Base-by-base conservation (phyloP, 1,139 yeast genomes). In the Pneumocystis wakefieldiae region DNA sequence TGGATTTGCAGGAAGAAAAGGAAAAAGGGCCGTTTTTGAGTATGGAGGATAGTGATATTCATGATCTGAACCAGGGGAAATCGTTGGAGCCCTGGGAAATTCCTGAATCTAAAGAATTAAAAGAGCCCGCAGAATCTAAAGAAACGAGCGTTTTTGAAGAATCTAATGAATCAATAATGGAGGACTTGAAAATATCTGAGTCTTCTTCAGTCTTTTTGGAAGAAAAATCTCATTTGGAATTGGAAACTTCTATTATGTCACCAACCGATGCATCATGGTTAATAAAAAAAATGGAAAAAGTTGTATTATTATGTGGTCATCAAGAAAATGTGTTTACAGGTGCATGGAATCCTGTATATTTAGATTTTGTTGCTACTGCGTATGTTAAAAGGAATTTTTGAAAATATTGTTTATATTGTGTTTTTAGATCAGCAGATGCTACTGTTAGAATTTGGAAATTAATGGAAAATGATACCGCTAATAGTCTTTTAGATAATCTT, bases 241-340 rank as follows among this genome's bases (percentile, higher is more conserved):
- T 48, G 15, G 7, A 10, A 28, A 14, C n/a, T 3, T 36, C 53
- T 5, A n/a, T 10, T 7, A 10, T 10, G n/a, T 35, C 38, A 6
- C 14, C 19, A 2, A 8, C 39, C 5, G 15, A 41, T 55, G 65
- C 68, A 12, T 60, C 68, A 36, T 62, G 73, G n/a, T 75, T 73
- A 1, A 71, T 72, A 1, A 76, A 73, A 17, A 62, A 73, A 5
- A 70, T 69, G 63, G 73, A 72, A 60, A 77, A 76, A 7, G 70
- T 70, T 53, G 62, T 74, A 48, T 64, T 71, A 19, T 61, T 74
- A 37, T 73, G 76, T 75, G 70, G 73, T 3, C 62, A 66, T 2
- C 71, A 68, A 12, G 75, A 75, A 8, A 69, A 69, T 48, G 28
- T 48, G 2, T 48, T 48, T 24, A 37, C 29, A 12, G 42, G 59